Evolutionary conservation across 805 yeast genomes (phyloP), one percentile per base, ranked within the genome.

Genomic region (Metschnikowia kofuensis): DNA sequence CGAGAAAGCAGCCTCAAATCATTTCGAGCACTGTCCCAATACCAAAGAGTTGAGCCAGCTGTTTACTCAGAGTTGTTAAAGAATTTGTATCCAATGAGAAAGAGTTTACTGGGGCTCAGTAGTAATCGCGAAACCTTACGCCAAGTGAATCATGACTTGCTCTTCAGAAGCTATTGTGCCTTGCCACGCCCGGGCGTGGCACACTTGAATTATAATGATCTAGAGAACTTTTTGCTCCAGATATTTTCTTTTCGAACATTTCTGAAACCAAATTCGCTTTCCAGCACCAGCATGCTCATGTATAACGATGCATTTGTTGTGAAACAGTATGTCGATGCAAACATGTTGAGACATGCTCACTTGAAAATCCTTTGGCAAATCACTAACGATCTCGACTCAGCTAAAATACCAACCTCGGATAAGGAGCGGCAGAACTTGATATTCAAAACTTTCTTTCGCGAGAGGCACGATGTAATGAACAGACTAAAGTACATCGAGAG

Each of bases 371-470:
- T 65, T 31, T 53, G 60, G 45, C 54, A 54, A 5, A 53, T 72
- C 0, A 45, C 70, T 9, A 52, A 56, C 37, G 76, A 72, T 47
- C 45, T 70, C 44, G 59, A 57, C 13, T 40, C 45, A 6, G 54
- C 60, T 4, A 57, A 53, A 1, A 48, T 70, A 15, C 70, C 71
- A 9, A 46, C 70, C 7, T 61, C 71, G 0, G 45, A 57, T 4
- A 48, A 46, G 21, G 76, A 72, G 53, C 71, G 63, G 45, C 63
- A 59, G 30, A 47, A 54, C 36, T 46, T 70, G 47, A 41, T 71
- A 7, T 64, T 59, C 45, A 55, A 62, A 46, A 57, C 61, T 3
- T 71, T 69, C 48, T 73, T 59, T 55, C 60, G 57, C 26, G 77
- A 73, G 45, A 49, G 60, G 21, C 52, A 51, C 0, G 61, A 56